Evolutionary conservation across 768 basidiomycete species (phyloP).

Genomic region (Mycena galopus): DNA sequence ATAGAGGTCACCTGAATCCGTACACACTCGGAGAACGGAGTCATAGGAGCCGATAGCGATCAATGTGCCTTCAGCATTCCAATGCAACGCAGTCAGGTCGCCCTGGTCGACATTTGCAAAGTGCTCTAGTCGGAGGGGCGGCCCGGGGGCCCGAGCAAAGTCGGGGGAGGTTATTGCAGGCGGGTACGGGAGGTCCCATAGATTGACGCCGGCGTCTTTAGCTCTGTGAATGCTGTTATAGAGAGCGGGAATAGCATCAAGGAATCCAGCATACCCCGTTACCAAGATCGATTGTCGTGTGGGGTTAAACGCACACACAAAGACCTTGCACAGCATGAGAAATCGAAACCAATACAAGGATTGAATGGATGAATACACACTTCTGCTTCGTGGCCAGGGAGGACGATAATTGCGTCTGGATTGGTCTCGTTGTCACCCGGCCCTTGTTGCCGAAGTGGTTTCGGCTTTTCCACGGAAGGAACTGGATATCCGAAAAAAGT

Average conservation of each 20-base stretch:
- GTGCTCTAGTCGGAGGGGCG: constrained; percentile 65
- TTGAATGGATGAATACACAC: constrained; percentile 44
- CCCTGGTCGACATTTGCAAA: constrained; percentile 60
- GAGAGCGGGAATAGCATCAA: constrained; percentile 13
- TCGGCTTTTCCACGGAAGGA: constrained; percentile 35
- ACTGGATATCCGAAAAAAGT: constrained; percentile 27
- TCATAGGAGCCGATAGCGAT: constrained; percentile 89
- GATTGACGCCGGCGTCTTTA: constrained; percentile 79
- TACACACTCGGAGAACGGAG: constrained; percentile 75
- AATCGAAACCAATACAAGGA: neutral
- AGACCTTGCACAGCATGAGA: constrained; percentile 64
- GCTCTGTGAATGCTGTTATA: constrained; percentile 62
- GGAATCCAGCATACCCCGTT: constrained; percentile 68
- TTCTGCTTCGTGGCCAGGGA: constrained; percentile 74
- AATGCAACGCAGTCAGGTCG: constrained; percentile 83
- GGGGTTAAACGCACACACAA: constrained; percentile 87
- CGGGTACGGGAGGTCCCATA: constrained; percentile 75
- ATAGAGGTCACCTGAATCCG: constrained; percentile 68
- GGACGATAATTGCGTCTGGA: constrained; percentile 57
- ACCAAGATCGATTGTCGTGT: constrained; percentile 69
- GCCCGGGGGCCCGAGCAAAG: constrained; percentile 47
- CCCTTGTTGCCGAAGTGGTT: constrained; percentile 51
- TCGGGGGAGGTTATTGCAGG: constrained; percentile 44
- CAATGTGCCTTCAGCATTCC: constrained; percentile 80
- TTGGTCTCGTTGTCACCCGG: constrained; percentile 58